Evolutionary conservation across 768 basidiomycete genomes (phyloP), one percentile per base, ranked within the genome.

Genomic region (Roridomyces roridus): DNA sequence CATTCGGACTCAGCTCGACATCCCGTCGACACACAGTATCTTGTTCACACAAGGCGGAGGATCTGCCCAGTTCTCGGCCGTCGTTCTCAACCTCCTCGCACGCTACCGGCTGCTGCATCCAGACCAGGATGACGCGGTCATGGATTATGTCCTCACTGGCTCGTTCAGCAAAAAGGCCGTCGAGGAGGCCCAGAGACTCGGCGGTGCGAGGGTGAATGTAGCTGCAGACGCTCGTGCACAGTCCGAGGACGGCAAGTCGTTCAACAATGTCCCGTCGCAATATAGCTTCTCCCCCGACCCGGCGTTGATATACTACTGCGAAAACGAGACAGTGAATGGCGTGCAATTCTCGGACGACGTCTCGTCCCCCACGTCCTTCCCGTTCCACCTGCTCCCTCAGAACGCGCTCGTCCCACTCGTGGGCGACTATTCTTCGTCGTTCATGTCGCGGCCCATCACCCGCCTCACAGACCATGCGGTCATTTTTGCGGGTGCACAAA

Each of bases 281-380:
- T 98, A 90, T 82, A 69, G 74, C 10, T 94, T 98, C 77, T 89
- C 90, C 8, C 60, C 74, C n/a, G 82, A 87, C 68, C 88, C 96
- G 14, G 96, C 91, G 24, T 82, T 96, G 64, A 88, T 98, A 56
- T 98, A 96, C 77, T 98, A 97, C 77, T 99, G 97, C 82, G 97
- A 97, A 72, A 99, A 99, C 80, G 97, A 99, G 79, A 99, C 97
- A 14, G 91, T 98, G 55, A 89, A 96, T 64, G 97, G 97, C 39
- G 89, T 95, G 43, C 89, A 98, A 77, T 98, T 92, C 76, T 77
- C 88, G 2, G 69, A 78, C 47, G 83, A 86, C 54, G 72, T 74
- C n/a, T 67, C 69, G 18, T 80, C 78, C 23, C 76, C 85, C 6
- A 77, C 81, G 23, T 80, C 88, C 20, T 97, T 98, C 81, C 96